phyloP scores from a whole-genome alignment of 139 green algal genomes.

The Micractinium sp. region DNA sequence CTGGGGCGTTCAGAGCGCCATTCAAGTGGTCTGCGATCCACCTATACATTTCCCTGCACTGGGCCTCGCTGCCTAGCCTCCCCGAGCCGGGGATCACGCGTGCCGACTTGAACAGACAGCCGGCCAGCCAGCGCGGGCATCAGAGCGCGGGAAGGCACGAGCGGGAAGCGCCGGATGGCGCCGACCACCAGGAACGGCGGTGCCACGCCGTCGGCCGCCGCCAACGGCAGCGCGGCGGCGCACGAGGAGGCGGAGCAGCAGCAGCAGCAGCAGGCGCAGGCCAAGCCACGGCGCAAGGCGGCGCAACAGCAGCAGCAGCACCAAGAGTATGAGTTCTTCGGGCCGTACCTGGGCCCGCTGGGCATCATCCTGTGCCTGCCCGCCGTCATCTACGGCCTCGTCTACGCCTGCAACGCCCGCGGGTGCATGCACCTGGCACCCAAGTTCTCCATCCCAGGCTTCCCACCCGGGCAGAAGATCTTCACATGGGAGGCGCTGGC shows the following conservation, averaged over 20 bases:
- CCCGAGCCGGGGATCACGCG: no score
- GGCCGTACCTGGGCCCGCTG: conserved; percentile 68
- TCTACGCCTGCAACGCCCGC: conserved; percentile 55
- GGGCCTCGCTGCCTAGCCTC: no score
- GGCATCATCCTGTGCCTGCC: conserved; percentile 69
- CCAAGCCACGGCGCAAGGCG: no score
- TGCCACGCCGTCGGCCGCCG: neutral
- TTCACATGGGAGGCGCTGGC: conserved; percentile 64
- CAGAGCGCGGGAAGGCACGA: neutral
- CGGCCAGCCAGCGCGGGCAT: no score
- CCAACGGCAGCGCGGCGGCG: neutral
- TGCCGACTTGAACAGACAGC: no score
- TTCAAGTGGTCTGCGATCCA: no score
- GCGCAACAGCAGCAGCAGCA: neutral
- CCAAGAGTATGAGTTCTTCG: conserved; percentile 61
- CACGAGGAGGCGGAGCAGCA: neutral
- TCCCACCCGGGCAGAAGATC: conserved; percentile 35
- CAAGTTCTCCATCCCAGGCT: conserved; percentile 23
- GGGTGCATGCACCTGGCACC: conserved; percentile 48
- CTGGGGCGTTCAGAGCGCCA: no score
- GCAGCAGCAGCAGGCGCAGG: neutral
- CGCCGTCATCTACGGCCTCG: conserved; percentile 63
- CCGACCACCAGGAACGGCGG: neutral
- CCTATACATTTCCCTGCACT: no score
- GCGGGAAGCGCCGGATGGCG: neutral